Percentiles rank a stretch among this genome's conserved stretches.
phyloP scores from a whole-genome alignment of 2,329 filamentous ascomycete genomes.

The Parascedosporium putredinis region DNA sequence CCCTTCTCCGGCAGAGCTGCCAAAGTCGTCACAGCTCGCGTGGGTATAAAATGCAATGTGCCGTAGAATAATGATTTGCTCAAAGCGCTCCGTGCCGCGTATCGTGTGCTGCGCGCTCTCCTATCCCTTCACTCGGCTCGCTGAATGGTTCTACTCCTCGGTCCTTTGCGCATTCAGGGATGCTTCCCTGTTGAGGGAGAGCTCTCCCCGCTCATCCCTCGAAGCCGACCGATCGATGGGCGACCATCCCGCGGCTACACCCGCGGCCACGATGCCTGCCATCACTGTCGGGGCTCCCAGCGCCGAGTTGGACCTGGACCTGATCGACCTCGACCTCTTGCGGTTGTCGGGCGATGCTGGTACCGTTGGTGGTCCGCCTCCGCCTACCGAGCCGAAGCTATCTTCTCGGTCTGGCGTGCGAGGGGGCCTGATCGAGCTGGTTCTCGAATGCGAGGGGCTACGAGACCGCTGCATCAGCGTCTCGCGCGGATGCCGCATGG shows the following conservation, averaged over 20 bases:
- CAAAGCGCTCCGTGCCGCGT: not conserved
- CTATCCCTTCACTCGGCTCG: too few relatives aligned
- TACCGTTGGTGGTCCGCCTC: constrained; percentile 34
- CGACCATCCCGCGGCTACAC: constrained; percentile 67
- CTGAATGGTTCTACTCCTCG: not conserved
- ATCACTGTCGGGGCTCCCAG: constrained; percentile 67
- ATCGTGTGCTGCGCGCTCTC: not conserved
- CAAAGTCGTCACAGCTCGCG: too few relatives aligned
- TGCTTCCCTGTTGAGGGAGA: not conserved
- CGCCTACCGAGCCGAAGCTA: constrained; percentile 34
- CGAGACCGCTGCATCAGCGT: constrained; percentile 51
- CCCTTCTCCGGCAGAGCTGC: too few relatives aligned
- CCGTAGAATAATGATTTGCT: not conserved
- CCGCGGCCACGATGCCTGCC: constrained; percentile 73
- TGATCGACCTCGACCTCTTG: constrained; percentile 55
- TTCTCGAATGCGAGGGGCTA: constrained; percentile 54
- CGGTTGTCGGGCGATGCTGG: constrained; percentile 49
- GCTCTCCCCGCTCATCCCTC: constrained; percentile 1
- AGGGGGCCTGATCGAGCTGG: constrained; percentile 51
- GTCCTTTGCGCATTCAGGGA: not conserved
- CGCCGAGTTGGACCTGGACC: constrained; percentile 58
- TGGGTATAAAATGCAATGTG: too few relatives aligned
- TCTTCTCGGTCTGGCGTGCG: constrained; percentile 53
- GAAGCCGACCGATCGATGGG: constrained; percentile 44
- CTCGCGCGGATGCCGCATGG: constrained; percentile 64